Conservation (phyloP, 805 yeast species). For the Candida tibetensis region DNA sequence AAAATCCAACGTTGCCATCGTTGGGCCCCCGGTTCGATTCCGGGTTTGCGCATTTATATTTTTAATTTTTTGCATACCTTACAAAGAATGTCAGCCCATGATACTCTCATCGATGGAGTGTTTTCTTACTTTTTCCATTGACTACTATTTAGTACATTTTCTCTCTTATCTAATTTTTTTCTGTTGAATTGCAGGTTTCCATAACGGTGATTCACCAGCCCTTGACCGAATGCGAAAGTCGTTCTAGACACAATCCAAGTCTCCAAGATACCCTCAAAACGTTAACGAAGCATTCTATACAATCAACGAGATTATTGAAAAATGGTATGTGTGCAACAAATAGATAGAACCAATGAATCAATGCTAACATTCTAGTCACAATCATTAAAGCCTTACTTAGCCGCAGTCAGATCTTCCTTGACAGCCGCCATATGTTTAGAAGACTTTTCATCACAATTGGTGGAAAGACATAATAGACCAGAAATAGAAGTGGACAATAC, state of each 20-base stretch:
- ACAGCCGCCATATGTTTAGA: slow-evolving; percentile 91
- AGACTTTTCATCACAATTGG: slow-evolving; percentile 92
- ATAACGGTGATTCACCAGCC: no score
- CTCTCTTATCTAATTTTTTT: no score
- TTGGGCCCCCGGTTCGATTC: background rate
- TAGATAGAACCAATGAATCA: background rate
- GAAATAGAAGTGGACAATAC: slow-evolving; percentile 83
- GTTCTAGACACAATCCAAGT: background rate
- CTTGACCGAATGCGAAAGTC: no score
- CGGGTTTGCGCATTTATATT: background rate
- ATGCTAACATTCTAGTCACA: slow-evolving; percentile 63
- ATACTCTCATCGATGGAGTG: no score
- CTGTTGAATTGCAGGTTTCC: no score
- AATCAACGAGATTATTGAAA: no score
- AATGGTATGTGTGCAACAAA: background rate
- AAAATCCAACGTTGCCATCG: no score
- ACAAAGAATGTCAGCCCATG: no score
- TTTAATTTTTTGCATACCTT: background rate
- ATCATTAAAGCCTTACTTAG: slow-evolving; percentile 90
- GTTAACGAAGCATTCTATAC: no score
- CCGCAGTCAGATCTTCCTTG: slow-evolving; percentile 89
- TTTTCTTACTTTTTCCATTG: no score
- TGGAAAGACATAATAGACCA: slow-evolving; percentile 96
- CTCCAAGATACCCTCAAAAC: no score
- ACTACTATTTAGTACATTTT: no score